Evolutionary conservation across 495 filamentous ascomycete species (phyloP), one percentile per base, ranked within the genome.

Genomic region (Penicillium longicatenatum): DNA sequence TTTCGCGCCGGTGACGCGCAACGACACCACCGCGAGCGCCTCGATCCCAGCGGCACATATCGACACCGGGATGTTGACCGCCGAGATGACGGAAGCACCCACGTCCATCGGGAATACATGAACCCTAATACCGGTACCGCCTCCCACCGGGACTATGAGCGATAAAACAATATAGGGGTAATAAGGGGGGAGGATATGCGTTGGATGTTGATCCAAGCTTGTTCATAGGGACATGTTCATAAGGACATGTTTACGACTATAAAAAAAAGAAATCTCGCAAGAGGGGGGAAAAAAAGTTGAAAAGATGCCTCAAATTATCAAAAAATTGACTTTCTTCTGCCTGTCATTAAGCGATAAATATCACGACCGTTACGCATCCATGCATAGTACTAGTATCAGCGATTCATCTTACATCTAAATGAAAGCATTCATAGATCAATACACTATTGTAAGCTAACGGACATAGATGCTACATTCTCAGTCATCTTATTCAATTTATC

Each of bases 111-210:
- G 11, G 74, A 76, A 46, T 76, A 76, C 31, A 65, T 67, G 30
- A 74, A 76, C 53, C 74, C 74, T 1, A 74, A 69, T 46, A 76
- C 71, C 2, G 74, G 74, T 17, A 74, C 70, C 50, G 70, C 62
- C 50, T 71, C 70, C 46, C 69, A 70, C 49, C 66, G 67, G 3
- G 69, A 71, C 33, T 68, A 68, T 56, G 64, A 65, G 55, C 57
- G 60, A 19, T 71, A 65, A 55, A 63, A 6, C 16, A 47, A 53
- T 14, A 50, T 17, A 17, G 17, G 19, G 26, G 17, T 39, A 39
- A n/a, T 39, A 42, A n/a, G 20, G 46, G 46, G 35, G 11, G 26
- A 33, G 44, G 35, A 44, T 11, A 20, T 60, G 17, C 29, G 30
- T 43, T 44, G 50, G 46, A 12, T 50, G 57, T 41, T 33, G 16